phyloP scores from a whole-genome alignment of 805 yeast genomes.

The Saturnispora saitoi region DNA sequence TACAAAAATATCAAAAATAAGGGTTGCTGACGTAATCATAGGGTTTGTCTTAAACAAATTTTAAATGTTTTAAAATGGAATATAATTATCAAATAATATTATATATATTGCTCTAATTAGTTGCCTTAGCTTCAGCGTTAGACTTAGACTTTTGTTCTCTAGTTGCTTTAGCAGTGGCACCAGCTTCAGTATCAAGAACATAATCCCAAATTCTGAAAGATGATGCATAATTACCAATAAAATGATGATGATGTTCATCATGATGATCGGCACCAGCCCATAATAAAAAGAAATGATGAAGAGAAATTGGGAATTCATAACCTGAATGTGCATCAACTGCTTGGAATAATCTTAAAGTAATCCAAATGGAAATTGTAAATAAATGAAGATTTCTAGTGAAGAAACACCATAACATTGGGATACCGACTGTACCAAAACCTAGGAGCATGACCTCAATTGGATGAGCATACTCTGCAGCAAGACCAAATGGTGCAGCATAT shows the following conservation, averaged over 20 bases:
- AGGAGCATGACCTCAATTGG: slow-evolving; percentile 86
- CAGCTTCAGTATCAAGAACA: slow-evolving; percentile 81
- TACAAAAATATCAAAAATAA: no score
- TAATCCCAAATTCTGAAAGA: slow-evolving; percentile 96
- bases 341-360: slow-evolving; percentile 79
- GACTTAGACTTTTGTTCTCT: slow-evolving; percentile 59
- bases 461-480: slow-evolving; percentile 96
- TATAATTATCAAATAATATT: no score
- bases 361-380: slow-evolving; percentile 86
- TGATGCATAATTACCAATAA: slow-evolving; percentile 91
- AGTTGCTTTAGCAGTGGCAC: slow-evolving; percentile 65
- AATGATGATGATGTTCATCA: slow-evolving; percentile 93
- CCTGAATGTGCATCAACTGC: slow-evolving; percentile 98
- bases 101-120: neutral
- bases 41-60: neutral
- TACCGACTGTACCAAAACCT: slow-evolving; percentile 94
- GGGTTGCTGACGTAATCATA: neutral
- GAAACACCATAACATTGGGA: slow-evolving; percentile 79
- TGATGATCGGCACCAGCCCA: slow-evolving; percentile 99
- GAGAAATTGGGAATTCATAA: slow-evolving; percentile 95
- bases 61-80: no score
- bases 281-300: slow-evolving; percentile 84
- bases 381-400: slow-evolving; percentile 72
- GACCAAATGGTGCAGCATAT: slow-evolving; percentile 96
- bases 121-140: slow-evolving; percentile 40